Evolutionary conservation across 805 yeast genomes (phyloP).

Genomic region (Sugiyamaella chiloensis): DNA sequence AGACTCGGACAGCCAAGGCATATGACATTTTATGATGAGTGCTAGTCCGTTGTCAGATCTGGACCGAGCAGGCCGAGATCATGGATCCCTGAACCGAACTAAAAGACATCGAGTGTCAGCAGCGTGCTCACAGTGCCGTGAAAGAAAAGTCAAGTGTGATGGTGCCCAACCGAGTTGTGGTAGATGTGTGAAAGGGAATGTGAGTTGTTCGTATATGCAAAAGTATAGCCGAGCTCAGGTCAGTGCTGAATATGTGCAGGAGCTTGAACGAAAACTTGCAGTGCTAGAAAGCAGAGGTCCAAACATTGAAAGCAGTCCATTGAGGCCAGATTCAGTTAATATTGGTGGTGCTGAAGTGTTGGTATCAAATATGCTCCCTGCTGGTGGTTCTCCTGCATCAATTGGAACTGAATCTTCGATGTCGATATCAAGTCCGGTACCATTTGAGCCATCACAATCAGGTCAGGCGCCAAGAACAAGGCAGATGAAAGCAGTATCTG

Average conservation of each 20-base stretch:
- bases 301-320: background rate
- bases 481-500: background rate
- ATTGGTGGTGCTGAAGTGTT: background rate
- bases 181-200: slow-evolving; percentile 9
- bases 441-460: background rate
- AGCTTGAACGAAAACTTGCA: slow-evolving; percentile 10
- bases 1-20: no score
- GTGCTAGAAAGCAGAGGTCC: background rate
- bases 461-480: background rate
- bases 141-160: slow-evolving; percentile 19
- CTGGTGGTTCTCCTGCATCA: background rate
- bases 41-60: no score
- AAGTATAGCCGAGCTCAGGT: slow-evolving; percentile 7
- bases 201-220: slow-evolving; percentile 9
- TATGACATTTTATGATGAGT: no score
- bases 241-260: slow-evolving; percentile 13
- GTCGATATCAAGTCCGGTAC: background rate
- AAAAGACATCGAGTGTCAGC: slow-evolving; percentile 10
- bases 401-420: background rate
- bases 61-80: slow-evolving; percentile 1
- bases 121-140: slow-evolving; percentile 19
- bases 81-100: background rate
- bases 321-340: background rate
- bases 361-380: background rate
- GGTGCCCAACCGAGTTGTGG: slow-evolving; percentile 19